Percentiles rank a stretch among this genome's conserved stretches.
Conservation (phyloP, 345 rosid genomes). For the Eucalyptus erythrocorys region DNA sequence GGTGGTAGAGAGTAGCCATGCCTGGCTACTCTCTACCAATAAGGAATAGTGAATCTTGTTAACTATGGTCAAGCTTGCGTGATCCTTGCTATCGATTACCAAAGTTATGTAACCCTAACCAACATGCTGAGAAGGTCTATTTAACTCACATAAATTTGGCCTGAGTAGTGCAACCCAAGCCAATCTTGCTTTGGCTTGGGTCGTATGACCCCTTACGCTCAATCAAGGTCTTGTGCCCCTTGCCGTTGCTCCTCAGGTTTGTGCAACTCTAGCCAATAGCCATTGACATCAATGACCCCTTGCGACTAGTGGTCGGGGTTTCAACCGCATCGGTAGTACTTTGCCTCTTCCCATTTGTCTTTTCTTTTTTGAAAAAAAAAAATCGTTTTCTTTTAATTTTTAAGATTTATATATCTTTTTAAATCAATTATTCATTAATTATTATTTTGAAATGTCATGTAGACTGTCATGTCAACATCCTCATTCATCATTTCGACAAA, state of each 20-base stretch:
- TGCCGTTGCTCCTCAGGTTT: fast-evolving
- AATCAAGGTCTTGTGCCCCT: background rate
- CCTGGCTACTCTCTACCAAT: fast-evolving
- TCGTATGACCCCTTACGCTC: fast-evolving
- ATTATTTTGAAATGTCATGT: background rate
- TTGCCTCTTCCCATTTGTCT: background rate
- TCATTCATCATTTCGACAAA: fast-evolving
- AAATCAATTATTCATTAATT: too few relatives aligned
- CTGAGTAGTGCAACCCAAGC: fast-evolving
- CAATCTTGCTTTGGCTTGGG: background rate
- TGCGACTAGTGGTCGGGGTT: fast-evolving
- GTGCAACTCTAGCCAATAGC: background rate
- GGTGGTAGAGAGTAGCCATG: fast-evolving
- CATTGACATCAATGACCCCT: background rate
- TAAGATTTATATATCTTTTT: too few relatives aligned
- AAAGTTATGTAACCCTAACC: background rate
- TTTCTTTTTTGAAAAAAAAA: too few relatives aligned
- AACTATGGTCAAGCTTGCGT: fast-evolving
- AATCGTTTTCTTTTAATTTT: too few relatives aligned
- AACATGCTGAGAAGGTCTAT: fast-evolving
- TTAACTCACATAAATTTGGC: background rate
- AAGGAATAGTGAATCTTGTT: fast-evolving
- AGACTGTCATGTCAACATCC: fast-evolving
- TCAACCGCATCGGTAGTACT: fast-evolving
- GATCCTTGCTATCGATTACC: fast-evolving